A percentile compares a stretch with the other conserved stretches of the same genome.
These are phyloP conservation scores for Phoma sp. DNA, from an alignment of 2,329 filamentous ascomycete genomes.

Conservation along the genomic window DNA sequence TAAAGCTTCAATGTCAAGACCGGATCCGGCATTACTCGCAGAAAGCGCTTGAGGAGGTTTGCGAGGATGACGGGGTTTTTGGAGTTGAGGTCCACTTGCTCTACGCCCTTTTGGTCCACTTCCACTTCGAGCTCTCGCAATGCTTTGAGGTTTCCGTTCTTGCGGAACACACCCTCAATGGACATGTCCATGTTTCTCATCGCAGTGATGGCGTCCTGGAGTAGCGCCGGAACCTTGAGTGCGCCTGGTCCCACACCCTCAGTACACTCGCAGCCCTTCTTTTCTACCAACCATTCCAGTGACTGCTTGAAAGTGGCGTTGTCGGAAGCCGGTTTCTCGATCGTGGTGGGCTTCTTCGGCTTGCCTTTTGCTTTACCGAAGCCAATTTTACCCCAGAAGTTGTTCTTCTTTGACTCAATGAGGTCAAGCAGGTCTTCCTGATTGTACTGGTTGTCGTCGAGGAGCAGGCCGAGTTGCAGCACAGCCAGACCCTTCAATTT, in stretches of 20 bases:
- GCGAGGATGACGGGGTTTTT: constrained; percentile 94
- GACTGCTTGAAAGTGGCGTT: constrained; percentile 93
- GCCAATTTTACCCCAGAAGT: constrained; percentile 98
- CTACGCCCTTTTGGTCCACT: constrained; percentile 85
- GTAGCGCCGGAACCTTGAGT: constrained; percentile 86
- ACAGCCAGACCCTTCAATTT: constrained; percentile 96
- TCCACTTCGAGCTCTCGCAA: constrained; percentile 84
- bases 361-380: constrained; percentile 88
- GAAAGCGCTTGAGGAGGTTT: constrained; percentile 91
- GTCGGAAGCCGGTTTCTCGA: constrained; percentile 47
- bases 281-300: constrained; percentile 86
- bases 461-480: constrained; percentile 89
- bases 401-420: constrained; percentile 91
- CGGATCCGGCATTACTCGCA: constrained; percentile 92
- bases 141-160: constrained; percentile 98
- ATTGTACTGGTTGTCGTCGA: constrained; percentile 91
- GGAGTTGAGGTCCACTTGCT: constrained; percentile 83
- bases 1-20: constrained; percentile 95
- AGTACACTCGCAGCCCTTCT: constrained; percentile 95
- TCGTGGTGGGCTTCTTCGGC: constrained; percentile 71
- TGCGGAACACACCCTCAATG: constrained; percentile 96
- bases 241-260: constrained; percentile 93
- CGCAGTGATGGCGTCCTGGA: constrained; percentile 92
- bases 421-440: constrained; percentile 90
- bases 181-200: constrained; percentile 99